These are phyloP conservation scores for Simplicillium aogashimaense DNA, from an alignment of 2,329 filamentous ascomycete genomes.

Conservation along the genomic window DNA sequence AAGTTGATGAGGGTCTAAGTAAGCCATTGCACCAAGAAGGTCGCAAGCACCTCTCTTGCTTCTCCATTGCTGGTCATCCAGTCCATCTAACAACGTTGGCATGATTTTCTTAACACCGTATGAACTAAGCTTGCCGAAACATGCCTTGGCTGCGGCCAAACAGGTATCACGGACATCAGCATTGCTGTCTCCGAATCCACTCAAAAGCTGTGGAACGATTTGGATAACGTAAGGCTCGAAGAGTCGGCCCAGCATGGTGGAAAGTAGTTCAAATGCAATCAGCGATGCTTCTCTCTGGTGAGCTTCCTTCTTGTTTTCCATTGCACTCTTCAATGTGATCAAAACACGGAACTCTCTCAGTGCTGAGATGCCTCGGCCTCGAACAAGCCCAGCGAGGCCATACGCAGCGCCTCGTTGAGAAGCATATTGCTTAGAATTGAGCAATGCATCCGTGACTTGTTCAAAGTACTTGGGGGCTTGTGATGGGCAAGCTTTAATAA, in stretches of 20 bases:
- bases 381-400: slow-evolving; percentile 81
- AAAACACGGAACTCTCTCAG: slow-evolving; percentile 81
- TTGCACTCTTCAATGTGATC: slow-evolving; percentile 65
- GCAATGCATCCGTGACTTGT: slow-evolving; percentile 69
- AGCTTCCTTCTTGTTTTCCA: slow-evolving; percentile 92
- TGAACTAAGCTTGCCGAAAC: slow-evolving; percentile 86
- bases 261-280: slow-evolving; percentile 83
- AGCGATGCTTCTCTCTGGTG: slow-evolving; percentile 84
- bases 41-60: slow-evolving; percentile 98
- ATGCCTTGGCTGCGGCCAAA: slow-evolving; percentile 85
- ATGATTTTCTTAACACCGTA: slow-evolving; percentile 93
- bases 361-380: slow-evolving; percentile 74
- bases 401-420: slow-evolving; percentile 88
- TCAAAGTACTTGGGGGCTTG: slow-evolving; percentile 74
- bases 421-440: slow-evolving; percentile 87
- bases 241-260: slow-evolving; percentile 72
- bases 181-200: slow-evolving; percentile 80
- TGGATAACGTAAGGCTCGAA: slow-evolving; percentile 98
- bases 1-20: slow-evolving; percentile 90
- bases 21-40: slow-evolving; percentile 94
- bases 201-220: slow-evolving; percentile 82
- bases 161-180: slow-evolving; percentile 88
- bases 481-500: slow-evolving; percentile 72
- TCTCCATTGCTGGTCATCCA: slow-evolving; percentile 94
- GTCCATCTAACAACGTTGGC: slow-evolving; percentile 79